phyloP scores from a whole-genome alignment of 495 filamentous ascomycete species.

The Aspergillus baeticus region DNA sequence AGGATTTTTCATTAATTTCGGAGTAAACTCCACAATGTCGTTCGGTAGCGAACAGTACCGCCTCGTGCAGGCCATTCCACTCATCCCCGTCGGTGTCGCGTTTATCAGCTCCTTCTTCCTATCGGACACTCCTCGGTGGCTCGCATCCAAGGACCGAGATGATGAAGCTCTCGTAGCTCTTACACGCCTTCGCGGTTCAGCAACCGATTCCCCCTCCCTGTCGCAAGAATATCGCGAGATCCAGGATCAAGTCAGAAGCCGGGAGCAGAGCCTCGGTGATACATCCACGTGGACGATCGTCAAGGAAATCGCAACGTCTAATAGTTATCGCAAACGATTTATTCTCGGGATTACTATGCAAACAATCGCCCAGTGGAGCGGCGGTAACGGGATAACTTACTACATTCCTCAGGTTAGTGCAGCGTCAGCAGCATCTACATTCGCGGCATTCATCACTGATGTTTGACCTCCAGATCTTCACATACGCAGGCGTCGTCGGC shows the following conservation, averaged over 20 bases:
- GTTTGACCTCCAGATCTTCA: no score
- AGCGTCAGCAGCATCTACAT: no score
- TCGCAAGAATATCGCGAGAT: not conserved
- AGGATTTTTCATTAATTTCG: no score
- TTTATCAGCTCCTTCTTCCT: not conserved
- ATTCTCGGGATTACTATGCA: not conserved
- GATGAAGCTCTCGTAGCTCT: not conserved
- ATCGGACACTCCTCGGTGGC: not conserved
- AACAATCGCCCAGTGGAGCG: not conserved
- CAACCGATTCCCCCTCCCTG: not conserved
- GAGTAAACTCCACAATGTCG: no score
- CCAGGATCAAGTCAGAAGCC: not conserved
- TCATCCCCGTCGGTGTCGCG: not conserved
- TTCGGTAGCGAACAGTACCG: no score
- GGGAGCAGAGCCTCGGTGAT: not conserved
- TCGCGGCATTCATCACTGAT: no score
- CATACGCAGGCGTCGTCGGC: slow-evolving; percentile 32
- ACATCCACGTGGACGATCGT: not conserved
- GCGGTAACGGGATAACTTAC: not conserved
- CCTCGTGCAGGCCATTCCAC: not conserved
- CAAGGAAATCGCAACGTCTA: not conserved
- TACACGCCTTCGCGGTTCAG: not conserved
- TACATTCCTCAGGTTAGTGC: not conserved
- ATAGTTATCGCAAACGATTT: not conserved
- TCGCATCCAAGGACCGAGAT: not conserved